These are phyloP conservation scores for Rhodotorula kratochvilovae DNA, from an alignment of 768 basidiomycete species.

Conservation along the genomic window DNA sequence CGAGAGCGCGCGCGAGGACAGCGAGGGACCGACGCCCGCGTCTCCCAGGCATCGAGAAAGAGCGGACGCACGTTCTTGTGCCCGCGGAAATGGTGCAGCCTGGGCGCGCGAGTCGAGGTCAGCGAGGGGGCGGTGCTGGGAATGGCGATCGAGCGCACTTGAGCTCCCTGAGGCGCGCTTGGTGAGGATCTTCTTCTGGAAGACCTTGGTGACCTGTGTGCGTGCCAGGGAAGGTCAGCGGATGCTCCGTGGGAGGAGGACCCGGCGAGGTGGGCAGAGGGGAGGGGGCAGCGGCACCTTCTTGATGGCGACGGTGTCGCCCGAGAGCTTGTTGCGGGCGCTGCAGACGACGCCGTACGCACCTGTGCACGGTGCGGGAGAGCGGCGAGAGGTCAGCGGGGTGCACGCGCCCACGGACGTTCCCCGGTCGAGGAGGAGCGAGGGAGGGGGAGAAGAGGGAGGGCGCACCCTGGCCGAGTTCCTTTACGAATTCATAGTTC, in stretches of 20 bases:
- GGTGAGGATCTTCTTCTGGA: constrained; percentile 76
- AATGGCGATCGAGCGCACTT: constrained; percentile 39
- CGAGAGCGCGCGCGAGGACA: too few relatives aligned
- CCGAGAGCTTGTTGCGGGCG: constrained; percentile 66
- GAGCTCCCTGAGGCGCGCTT: constrained; percentile 92
- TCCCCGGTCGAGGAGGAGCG: constrained; percentile 10
- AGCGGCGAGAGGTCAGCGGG: not conserved
- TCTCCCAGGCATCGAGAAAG: too few relatives aligned
- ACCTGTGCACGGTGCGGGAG: constrained; percentile 3
- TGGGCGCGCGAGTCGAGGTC: constrained; percentile 44
- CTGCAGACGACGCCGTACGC: constrained; percentile 38
- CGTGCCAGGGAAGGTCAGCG: not conserved
- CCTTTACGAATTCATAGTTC: constrained; percentile 90
- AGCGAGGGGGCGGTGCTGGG: constrained; percentile 30
- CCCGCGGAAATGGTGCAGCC: constrained; percentile 94
- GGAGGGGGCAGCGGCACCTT: constrained; percentile 62
- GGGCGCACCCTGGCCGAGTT: constrained; percentile 56
- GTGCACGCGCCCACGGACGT: not conserved
- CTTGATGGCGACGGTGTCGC: constrained; percentile 90
- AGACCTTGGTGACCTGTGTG: constrained; percentile 46
- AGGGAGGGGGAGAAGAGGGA: not conserved
- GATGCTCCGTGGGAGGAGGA: not conserved
- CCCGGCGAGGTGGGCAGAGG: too few relatives aligned
- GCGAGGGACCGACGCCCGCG: too few relatives aligned
- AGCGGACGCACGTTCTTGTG: constrained; percentile 81